These are phyloP conservation scores for Fusarium fujikuroi DNA, from an alignment of 2,329 filamentous ascomycete genomes.

Conservation along the genomic window DNA sequence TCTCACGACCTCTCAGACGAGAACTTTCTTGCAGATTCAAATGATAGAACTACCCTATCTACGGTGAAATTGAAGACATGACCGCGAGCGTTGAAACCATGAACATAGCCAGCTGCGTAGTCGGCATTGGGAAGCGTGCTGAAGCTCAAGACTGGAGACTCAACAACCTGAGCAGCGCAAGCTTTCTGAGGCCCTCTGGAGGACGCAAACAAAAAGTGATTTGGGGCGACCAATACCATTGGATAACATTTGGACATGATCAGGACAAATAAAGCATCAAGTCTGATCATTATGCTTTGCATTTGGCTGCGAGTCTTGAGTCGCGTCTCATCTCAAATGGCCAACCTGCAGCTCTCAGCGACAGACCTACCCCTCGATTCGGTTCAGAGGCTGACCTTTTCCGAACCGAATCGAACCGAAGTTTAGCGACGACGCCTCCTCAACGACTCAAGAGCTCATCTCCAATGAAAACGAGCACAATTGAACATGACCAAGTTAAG, in stretches of 20 bases:
- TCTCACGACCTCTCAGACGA: no score
- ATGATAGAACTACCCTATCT: rapidly evolving
- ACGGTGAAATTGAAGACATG: rapidly evolving
- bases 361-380: not conserved
- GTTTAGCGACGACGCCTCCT: constrained; percentile 9
- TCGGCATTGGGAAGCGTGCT: not conserved
- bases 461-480: constrained; percentile 13
- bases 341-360: not conserved
- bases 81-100: not conserved
- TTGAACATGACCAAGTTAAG: constrained; percentile 6
- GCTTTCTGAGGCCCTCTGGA: not conserved
- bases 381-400: not conserved
- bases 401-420: constrained; percentile 28
- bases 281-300: not conserved
- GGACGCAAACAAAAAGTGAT: not conserved
- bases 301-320: not conserved
- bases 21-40: rapidly evolving
- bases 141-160: not conserved
- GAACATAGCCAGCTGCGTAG: no score
- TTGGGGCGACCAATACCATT: rapidly evolving
- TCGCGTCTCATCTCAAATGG: not conserved
- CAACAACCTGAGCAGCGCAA: not conserved
- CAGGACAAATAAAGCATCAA: not conserved
- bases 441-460: not conserved
- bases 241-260: rapidly evolving